A percentile compares a stretch with the other conserved stretches of the same genome.
phyloP scores from a whole-genome alignment of 2,329 filamentous ascomycete genomes.

The Rutstroemia sp. region DNA sequence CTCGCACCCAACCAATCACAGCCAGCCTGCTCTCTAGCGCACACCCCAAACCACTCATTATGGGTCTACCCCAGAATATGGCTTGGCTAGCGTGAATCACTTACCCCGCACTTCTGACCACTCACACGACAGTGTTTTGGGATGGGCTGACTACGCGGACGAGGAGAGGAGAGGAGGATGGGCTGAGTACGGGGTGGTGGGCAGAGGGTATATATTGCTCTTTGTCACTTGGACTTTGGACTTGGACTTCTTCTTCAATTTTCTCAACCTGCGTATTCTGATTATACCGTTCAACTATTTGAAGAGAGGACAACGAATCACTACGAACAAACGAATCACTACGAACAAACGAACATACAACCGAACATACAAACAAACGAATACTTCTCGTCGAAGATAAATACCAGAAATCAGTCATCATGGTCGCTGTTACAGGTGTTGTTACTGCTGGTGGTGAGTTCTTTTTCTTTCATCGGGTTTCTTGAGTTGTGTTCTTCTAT shows the following conservation, averaged over 20 bases:
- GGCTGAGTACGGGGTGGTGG: background rate
- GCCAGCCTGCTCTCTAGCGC: too few relatives aligned
- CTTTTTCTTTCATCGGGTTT: background rate
- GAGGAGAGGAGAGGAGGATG: background rate
- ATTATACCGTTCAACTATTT: too few relatives aligned
- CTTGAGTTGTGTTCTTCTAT: background rate
- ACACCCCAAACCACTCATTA: too few relatives aligned
- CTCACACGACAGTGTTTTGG: background rate
- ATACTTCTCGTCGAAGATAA: background rate
- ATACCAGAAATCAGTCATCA: background rate
- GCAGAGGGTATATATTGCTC: too few relatives aligned
- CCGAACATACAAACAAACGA: background rate
- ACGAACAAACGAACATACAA: background rate
- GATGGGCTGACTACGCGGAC: background rate
- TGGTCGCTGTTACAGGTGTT: slow-evolving; percentile 8
- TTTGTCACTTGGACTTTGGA: too few relatives aligned
- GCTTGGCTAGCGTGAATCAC: background rate
- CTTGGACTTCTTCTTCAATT: too few relatives aligned
- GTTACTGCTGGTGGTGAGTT: slow-evolving; percentile 9
- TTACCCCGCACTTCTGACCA: background rate
- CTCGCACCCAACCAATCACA: too few relatives aligned
- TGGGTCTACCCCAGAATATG: background rate
- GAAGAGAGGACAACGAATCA: too few relatives aligned
- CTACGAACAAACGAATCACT: background rate
- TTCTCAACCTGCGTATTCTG: too few relatives aligned